Percentiles rank a stretch among this genome's conserved stretches.
phyloP scores from a whole-genome alignment of 2,329 filamentous ascomycete species.

The Lachnellula suecica region DNA sequence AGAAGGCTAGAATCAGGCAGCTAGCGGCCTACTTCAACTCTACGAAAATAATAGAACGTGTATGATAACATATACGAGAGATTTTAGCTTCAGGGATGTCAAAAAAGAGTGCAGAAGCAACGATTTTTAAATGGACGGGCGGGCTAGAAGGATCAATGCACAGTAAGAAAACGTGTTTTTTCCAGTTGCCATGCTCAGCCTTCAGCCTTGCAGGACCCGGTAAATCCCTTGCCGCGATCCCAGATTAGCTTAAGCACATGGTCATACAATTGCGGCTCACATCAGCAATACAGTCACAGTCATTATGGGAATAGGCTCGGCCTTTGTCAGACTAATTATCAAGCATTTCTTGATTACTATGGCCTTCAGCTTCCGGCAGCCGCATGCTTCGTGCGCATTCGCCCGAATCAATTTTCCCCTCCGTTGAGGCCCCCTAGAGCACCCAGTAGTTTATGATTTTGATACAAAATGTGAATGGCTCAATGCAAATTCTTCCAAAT shows the following conservation, averaged over 20 bases:
- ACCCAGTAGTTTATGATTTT: slow-evolving; percentile 5
- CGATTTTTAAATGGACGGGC: too few species aligned
- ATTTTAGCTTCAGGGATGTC: too few species aligned
- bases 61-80: too few species aligned
- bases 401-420: neutral
- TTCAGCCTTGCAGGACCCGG: neutral
- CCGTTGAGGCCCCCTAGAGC: neutral
- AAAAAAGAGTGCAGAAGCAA: too few species aligned
- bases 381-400: neutral
- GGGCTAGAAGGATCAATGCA: neutral
- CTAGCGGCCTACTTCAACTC: neutral
- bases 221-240: too few species aligned
- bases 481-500: slow-evolving; percentile 2
- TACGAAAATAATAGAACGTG: too few species aligned
- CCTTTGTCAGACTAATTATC: neutral
- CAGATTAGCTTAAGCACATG: neutral
- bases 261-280: neutral
- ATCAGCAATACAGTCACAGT: neutral
- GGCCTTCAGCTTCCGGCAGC: neutral
- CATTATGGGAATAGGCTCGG: neutral
- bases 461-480: slow-evolving; percentile 9
- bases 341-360: slow-evolving; percentile 2
- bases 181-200: too few species aligned
- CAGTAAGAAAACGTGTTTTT: neutral
- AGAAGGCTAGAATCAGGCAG: neutral